Evolutionary conservation across 441 rosid species (phyloP).

Genomic region (Pelargonium cotyledonis): DNA sequence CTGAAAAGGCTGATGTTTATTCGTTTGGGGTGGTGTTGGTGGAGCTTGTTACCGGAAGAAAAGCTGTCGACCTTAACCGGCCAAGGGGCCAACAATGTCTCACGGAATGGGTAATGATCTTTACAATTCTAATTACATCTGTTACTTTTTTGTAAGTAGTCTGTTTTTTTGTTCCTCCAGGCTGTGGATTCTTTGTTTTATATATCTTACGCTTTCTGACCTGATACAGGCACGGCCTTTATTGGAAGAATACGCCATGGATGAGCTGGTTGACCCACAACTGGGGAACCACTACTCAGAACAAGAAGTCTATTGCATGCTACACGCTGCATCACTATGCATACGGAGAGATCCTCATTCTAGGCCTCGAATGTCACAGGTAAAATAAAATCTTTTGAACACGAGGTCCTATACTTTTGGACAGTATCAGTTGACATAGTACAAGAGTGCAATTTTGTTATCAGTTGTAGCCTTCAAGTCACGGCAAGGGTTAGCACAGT

Average conservation of each 20-base stretch:
- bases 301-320: conserved; percentile 80
- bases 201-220: neutral
- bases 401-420: neutral
- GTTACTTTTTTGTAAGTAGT: neutral
- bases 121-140: neutral
- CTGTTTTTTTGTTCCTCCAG: neutral
- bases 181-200: neutral
- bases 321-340: conserved; percentile 85
- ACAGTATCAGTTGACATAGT: neutral
- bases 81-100: conserved; percentile 98
- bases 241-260: conserved; percentile 68
- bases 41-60: conserved; percentile 92
- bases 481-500: neutral
- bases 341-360: conserved; percentile 76
- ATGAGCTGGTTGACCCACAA: conserved; percentile 69
- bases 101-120: conserved; percentile 79
- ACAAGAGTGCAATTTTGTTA: neutral
- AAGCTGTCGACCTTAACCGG: conserved; percentile 84
- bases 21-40: conserved; percentile 91
- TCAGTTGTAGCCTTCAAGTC: neutral
- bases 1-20: conserved; percentile 96
- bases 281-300: conserved; percentile 52
- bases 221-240: conserved; percentile 79
- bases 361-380: conserved; percentile 99
- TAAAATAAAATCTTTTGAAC: conserved; percentile 14